These are phyloP conservation scores for Hyparrhenia diplandra DNA, from an alignment of 176 grass and related monocot genomes.

Conservation along the genomic window DNA sequence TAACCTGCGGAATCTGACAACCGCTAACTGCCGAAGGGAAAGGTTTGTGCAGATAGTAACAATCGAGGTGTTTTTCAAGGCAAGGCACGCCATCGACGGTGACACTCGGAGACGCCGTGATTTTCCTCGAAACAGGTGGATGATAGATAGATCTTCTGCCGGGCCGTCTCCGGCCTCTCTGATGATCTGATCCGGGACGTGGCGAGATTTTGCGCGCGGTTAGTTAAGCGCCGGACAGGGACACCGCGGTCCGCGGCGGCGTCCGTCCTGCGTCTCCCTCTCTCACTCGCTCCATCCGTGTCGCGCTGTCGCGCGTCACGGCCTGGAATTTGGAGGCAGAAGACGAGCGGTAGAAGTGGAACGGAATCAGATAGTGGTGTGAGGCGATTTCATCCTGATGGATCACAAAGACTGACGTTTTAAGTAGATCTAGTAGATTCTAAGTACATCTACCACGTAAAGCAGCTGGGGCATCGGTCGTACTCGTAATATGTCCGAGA, in stretches of 20 bases:
- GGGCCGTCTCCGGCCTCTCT: not conserved
- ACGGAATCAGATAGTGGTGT: not conserved
- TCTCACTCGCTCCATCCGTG: no score
- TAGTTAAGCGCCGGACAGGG: slow-evolving; percentile 20
- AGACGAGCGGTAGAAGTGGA: not conserved
- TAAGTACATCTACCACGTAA: slow-evolving; percentile 7
- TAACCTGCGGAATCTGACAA: no score
- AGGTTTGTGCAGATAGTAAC: not conserved
- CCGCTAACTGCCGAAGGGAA: slow-evolving; percentile 18
- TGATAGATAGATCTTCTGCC: not conserved
- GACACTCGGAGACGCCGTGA: not conserved
- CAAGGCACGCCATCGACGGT: not conserved
- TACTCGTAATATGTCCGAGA: no score
- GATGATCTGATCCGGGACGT: not conserved
- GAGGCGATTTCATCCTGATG: not conserved
- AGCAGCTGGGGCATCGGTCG: not conserved
- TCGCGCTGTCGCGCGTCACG: slow-evolving; percentile 9
- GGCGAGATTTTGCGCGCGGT: not conserved
- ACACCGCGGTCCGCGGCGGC: no score
- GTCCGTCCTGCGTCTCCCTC: no score
- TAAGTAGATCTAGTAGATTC: not conserved
- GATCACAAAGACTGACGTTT: not conserved
- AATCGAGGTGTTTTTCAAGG: not conserved
- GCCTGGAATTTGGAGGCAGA: slow-evolving; percentile 13
- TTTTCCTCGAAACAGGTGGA: slow-evolving; percentile 22